Evolutionary conservation across 2,329 filamentous ascomycete species (phyloP), one percentile per base, ranked within the genome.

Genomic region (Aspergillus japonicus): DNA sequence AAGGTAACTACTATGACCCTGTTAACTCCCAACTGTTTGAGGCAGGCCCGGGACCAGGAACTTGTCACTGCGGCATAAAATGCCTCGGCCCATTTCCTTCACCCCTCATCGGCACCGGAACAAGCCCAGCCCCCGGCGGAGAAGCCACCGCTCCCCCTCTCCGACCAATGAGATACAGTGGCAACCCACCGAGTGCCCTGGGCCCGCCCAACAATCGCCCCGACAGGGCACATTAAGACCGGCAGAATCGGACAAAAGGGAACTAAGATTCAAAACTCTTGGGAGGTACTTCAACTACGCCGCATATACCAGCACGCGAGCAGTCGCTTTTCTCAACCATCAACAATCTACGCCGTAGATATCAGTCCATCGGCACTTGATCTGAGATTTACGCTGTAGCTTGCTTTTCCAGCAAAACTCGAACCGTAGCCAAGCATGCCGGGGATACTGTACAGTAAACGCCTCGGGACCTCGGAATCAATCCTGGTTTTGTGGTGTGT

Each of bases 211-310:
- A 23, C 23, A 23, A 23, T 23, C 47, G 26, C 29, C 57, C 54
- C 54, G 56, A 59, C 56, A 10, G 23, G 24, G 5, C 7, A 29
- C 26, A 29, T 29, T 29, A 8, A 47, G 48, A 24, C 44, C 58
- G 64, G 64, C 62, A 65, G 62, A 66, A 66, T 57, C 49, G 49
- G 54, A 57, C 24, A 24, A 23, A 50, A 48, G 82, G 44, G 50
- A 56, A 57, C 14, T 42, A 42, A 16, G 16, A 42, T 1, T 2
- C 2, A 42, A 42, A 14, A 42, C 35, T 42, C 2, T n/a, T n/a
- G n/a, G 11, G 42, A 42, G 50, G 50, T 39, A 51, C 48, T 26
- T 48, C 56, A 44, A 47, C 33, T 50, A 54, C 53, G n/a, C 39
- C 39, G 39, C 39, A 44, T 44, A 44, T n/a, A 16, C 39, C 39